phyloP scores from a whole-genome alignment of 2,329 filamentous ascomycete genomes.

The Verticillium nubilum region DNA sequence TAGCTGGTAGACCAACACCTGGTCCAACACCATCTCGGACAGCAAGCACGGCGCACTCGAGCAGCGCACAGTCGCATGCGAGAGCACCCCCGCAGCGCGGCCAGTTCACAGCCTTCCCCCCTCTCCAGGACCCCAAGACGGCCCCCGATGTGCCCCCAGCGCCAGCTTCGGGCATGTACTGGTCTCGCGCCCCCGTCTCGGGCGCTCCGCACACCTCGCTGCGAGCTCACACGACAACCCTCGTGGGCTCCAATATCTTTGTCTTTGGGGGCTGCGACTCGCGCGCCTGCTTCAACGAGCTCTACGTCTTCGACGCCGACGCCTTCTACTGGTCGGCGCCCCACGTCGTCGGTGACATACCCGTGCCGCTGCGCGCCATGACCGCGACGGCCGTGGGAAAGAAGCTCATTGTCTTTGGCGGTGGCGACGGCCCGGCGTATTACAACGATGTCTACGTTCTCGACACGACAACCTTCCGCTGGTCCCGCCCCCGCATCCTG shows the following conservation, averaged over 20 bases:
- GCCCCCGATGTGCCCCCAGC: conserved; percentile 57
- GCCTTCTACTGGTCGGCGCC: conserved; percentile 65
- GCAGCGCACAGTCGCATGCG: not conserved
- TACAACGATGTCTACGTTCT: conserved; percentile 69
- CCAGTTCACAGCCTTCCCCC: conserved; percentile 45
- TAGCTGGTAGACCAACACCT: conserved; percentile 26
- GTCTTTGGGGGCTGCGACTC: conserved; percentile 66
- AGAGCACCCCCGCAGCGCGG: conserved; percentile 24
- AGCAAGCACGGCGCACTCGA: conserved; percentile 14
- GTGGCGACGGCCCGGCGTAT: conserved; percentile 64
- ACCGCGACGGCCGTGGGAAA: conserved; percentile 67
- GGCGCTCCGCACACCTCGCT: conserved; percentile 56
- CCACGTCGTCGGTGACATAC: conserved; percentile 59
- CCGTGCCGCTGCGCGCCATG: conserved; percentile 63
- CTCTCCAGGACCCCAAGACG: conserved; percentile 49
- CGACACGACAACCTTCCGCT: conserved; percentile 65
- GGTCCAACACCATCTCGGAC: conserved; percentile 13
- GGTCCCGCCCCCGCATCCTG: conserved; percentile 55
- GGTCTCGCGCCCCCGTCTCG: conserved; percentile 61
- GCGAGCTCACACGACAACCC: conserved; percentile 61
- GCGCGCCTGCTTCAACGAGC: conserved; percentile 61
- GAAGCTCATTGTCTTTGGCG: conserved; percentile 65
- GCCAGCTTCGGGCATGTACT: conserved; percentile 68
- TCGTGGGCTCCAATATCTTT: conserved; percentile 62
- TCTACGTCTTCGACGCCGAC: conserved; percentile 66